A percentile compares a stretch with the other conserved stretches of the same genome.
Evolutionary conservation across 345 rosid species (phyloP).

Genomic region (Salix purpurea): DNA sequence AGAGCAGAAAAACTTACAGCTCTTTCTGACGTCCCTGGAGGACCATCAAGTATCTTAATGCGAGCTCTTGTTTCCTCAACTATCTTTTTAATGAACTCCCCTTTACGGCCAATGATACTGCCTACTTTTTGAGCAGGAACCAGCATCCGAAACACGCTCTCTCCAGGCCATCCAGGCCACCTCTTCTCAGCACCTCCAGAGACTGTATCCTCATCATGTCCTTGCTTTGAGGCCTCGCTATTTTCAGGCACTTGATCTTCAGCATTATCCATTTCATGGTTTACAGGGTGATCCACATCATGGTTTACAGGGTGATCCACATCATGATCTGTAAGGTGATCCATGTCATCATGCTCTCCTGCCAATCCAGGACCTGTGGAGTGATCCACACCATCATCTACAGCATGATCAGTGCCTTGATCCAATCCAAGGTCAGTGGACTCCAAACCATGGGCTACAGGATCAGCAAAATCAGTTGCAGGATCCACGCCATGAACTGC

Average conservation of each 20-base stretch:
- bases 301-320: conserved; percentile 4
- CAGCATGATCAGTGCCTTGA: background rate
- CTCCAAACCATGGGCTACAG: background rate
- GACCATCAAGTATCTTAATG: conserved; percentile 96
- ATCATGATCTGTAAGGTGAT: background rate
- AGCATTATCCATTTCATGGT: conserved; percentile 3
- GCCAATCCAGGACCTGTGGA: conserved; percentile 5
- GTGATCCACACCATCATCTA: conserved; percentile 5
- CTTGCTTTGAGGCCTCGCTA: conserved; percentile 17
- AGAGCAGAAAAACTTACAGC: conserved; percentile 63
- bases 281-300: background rate
- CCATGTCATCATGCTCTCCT: background rate
- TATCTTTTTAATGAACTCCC: conserved; percentile 92
- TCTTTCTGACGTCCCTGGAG: conserved; percentile 99
- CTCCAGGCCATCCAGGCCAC: conserved; percentile 99
- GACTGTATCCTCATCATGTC: conserved; percentile 8
- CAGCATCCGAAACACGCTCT: conserved; percentile 93
- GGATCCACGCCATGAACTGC: conserved; percentile 8
- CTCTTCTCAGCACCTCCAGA: conserved; percentile 60
- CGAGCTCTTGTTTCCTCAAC: conserved; percentile 99
- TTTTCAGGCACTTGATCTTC: conserved; percentile 12
- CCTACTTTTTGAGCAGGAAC: conserved; percentile 99
- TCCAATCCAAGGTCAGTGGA: conserved; percentile 7
- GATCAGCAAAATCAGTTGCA: conserved; percentile 11
- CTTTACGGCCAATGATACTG: conserved; percentile 96